A percentile compares a stretch with the other conserved stretches of the same genome.
Evolutionary conservation across 2,329 filamentous ascomycete species (phyloP).

Genomic region (Bipolaris gigantea): DNA sequence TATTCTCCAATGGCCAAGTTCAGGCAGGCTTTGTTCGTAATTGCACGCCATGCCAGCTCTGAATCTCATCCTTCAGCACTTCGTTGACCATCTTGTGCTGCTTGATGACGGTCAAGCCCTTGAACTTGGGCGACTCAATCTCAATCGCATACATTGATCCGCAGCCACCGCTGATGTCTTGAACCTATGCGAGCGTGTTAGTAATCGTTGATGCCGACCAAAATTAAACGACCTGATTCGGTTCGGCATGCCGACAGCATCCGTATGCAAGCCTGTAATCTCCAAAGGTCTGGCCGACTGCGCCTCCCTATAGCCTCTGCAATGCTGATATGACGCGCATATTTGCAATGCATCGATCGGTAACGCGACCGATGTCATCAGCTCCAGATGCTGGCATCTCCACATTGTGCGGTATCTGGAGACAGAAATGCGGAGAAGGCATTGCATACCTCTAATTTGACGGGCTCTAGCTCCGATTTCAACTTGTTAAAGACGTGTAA

Average conservation of each 20-base stretch:
- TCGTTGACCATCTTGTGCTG: slow-evolving; percentile 82
- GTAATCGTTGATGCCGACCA: slow-evolving; percentile 1
- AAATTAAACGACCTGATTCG: background rate
- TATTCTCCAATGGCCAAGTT: background rate
- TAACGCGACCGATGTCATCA: slow-evolving; percentile 14
- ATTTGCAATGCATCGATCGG: slow-evolving; percentile 13
- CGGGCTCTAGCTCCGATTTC: slow-evolving; percentile 47
- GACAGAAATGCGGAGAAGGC: slow-evolving; percentile 5
- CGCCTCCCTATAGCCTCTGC: slow-evolving; percentile 4
- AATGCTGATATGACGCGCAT: slow-evolving; percentile 15
- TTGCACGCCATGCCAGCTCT: slow-evolving; percentile 81
- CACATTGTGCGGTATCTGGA: slow-evolving; percentile 5
- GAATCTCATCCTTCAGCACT: slow-evolving; percentile 73
- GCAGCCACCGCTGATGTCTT: slow-evolving; percentile 81
- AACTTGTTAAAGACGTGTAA: slow-evolving; percentile 53
- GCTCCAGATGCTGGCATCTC: slow-evolving; percentile 9
- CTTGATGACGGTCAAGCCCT: slow-evolving; percentile 71
- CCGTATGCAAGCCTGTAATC: background rate
- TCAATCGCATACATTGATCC: slow-evolving; percentile 87
- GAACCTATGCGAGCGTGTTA: slow-evolving; percentile 56
- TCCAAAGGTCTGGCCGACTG: background rate
- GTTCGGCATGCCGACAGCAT: background rate
- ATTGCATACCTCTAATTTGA: slow-evolving; percentile 50
- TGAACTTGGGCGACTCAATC: slow-evolving; percentile 71
- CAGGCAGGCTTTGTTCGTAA: slow-evolving; percentile 65